A percentile compares a stretch with the other conserved stretches of the same genome.
phyloP scores from a whole-genome alignment of 2,329 filamentous ascomycete genomes.

The Colletotrichum cereale region DNA sequence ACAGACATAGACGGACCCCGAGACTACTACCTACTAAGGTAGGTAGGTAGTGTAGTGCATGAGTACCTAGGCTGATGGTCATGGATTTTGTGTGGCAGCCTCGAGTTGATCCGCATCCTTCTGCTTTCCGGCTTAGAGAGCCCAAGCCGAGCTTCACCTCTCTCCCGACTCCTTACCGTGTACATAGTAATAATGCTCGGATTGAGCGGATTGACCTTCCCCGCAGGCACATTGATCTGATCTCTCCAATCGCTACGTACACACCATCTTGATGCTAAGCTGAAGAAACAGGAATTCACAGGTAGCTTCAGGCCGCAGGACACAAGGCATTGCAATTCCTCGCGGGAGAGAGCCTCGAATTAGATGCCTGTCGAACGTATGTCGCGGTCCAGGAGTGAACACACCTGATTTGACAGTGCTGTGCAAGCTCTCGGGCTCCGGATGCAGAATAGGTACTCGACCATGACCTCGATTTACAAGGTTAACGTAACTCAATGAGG shows the following conservation, averaged over 20 bases:
- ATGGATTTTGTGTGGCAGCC: slow-evolving; percentile 32
- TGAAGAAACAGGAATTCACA: background rate
- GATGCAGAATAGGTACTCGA: background rate
- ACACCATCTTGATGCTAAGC: background rate
- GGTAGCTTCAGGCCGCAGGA: no score
- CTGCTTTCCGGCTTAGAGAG: background rate
- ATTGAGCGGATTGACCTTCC: background rate
- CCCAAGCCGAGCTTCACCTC: slow-evolving; percentile 10
- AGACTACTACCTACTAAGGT: no score
- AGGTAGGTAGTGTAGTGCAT: slow-evolving; percentile 5
- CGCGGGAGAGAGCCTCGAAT: background rate
- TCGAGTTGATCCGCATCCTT: slow-evolving; percentile 21
- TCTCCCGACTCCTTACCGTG: slow-evolving; percentile 6
- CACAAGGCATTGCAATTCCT: background rate
- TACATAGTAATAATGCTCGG: background rate
- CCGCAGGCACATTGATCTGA: background rate
- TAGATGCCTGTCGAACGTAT: background rate
- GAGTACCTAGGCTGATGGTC: no score
- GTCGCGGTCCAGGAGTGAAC: background rate
- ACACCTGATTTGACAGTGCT: background rate
- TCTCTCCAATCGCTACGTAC: background rate
- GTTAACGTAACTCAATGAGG: background rate
- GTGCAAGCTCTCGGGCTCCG: background rate
- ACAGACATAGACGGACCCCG: slow-evolving; percentile 13
- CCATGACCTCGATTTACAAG: background rate